A percentile compares a stretch with the other conserved stretches of the same genome.
Conservation (phyloP, 495 filamentous ascomycete genomes). For the Aspergillus coremiiformis region DNA sequence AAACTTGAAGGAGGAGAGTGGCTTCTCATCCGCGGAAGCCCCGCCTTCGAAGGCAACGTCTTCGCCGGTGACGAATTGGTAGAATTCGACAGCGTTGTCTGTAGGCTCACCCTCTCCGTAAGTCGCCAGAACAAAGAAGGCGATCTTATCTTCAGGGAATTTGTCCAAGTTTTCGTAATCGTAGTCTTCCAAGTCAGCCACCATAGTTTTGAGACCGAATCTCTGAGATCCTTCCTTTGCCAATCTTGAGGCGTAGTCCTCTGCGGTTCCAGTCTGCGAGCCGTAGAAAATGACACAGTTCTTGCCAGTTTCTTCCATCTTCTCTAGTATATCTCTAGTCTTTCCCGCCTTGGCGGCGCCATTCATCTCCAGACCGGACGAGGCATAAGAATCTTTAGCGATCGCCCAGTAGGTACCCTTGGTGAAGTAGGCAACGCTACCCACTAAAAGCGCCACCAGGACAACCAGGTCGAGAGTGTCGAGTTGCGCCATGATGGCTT, state of each 20-base stretch:
- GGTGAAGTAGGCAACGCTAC: conserved; percentile 91
- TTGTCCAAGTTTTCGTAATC: conserved; percentile 92
- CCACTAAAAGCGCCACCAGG: conserved; percentile 73
- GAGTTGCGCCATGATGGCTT: conserved; percentile 75
- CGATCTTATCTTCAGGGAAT: conserved; percentile 82
- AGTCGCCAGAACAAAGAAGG: conserved; percentile 92
- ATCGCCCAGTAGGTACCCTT: conserved; percentile 87
- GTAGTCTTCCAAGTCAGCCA: conserved; percentile 95
- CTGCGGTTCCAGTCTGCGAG: conserved; percentile 95
- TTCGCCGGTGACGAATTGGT: conserved; percentile 85
- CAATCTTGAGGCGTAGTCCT: conserved; percentile 96
- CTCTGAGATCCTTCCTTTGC: conserved; percentile 96
- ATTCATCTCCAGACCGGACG: conserved; percentile 57
- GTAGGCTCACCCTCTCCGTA: conserved; percentile 98
- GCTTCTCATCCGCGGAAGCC: conserved; percentile 53
- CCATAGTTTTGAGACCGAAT: conserved; percentile 97
- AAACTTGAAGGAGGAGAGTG: conserved; percentile 80
- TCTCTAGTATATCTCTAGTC: conserved; percentile 86
- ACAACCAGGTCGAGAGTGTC: conserved; percentile 92
- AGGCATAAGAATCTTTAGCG: conserved; percentile 78
- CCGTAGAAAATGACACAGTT: conserved; percentile 98
- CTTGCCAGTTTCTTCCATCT: conserved; percentile 91
- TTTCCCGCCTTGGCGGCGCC: conserved; percentile 71
- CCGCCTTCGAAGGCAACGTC: conserved; percentile 74
- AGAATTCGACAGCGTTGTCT: conserved; percentile 98